These are phyloP conservation scores for Talaromyces sp. DNA, from an alignment of 2,329 filamentous ascomycete species.

Conservation along the genomic window DNA sequence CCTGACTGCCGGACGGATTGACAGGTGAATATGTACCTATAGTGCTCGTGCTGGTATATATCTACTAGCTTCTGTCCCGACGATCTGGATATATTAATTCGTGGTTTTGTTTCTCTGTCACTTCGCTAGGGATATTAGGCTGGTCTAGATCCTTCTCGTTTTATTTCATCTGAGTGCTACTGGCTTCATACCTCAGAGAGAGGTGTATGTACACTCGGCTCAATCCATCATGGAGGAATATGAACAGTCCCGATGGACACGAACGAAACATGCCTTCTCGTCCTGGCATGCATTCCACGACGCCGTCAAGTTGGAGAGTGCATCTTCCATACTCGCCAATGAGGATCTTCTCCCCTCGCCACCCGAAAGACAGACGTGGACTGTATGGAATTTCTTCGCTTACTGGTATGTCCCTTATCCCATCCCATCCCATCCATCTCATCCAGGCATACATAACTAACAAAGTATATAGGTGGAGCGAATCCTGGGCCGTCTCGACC, in stretches of 20 bases:
- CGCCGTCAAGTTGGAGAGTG: conserved; percentile 22
- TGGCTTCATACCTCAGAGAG: background rate
- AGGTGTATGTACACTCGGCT: background rate
- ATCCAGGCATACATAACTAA: no score
- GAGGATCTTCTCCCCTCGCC: conserved; percentile 27
- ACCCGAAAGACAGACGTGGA: conserved; percentile 26
- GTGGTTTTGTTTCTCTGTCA: background rate
- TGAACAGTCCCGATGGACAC: conserved; percentile 17
- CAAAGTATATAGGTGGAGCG: conserved; percentile 24
- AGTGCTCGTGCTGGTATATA: background rate
- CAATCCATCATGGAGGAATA: background rate
- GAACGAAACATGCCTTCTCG: conserved; percentile 20
- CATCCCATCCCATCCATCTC: no score
- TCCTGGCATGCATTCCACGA: conserved; percentile 23
- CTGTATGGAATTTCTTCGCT: conserved; percentile 26
- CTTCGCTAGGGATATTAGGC: background rate
- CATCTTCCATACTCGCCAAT: conserved; percentile 26
- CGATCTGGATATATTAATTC: background rate
- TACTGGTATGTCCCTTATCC: conserved; percentile 22
- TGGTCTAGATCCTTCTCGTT: background rate
- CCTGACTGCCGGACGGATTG: background rate
- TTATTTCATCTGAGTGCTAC: no score
- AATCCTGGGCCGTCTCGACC: conserved; percentile 27
- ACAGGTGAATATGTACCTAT: background rate
- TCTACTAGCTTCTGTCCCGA: background rate